Conservation (phyloP, 2,329 filamentous ascomycete species). For the Colletotrichum higginsianum region DNA sequence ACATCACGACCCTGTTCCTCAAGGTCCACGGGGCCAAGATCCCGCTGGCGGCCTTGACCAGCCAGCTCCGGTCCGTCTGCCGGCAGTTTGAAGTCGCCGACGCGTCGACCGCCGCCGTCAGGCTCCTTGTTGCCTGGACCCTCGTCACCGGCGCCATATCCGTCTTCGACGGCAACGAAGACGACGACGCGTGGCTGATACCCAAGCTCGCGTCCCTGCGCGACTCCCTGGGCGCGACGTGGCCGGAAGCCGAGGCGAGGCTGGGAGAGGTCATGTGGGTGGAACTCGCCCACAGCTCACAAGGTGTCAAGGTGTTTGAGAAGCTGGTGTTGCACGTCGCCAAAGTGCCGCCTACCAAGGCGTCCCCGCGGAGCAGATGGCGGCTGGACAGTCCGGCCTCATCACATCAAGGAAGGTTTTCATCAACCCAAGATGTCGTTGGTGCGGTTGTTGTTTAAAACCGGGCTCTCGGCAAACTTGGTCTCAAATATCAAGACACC, state of each 20-base stretch:
- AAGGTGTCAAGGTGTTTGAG: conserved; percentile 42
- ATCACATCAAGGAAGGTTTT: too few relatives aligned
- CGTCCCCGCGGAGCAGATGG: too few relatives aligned
- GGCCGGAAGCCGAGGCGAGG: conserved; percentile 45
- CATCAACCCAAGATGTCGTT: background rate
- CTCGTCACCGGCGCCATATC: conserved; percentile 47
- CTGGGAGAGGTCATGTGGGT: conserved; percentile 48
- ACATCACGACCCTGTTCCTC: conserved; percentile 49
- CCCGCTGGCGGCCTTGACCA: conserved; percentile 30
- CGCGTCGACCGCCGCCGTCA: conserved; percentile 38
- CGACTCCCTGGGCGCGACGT: conserved; percentile 34
- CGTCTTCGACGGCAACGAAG: conserved; percentile 37
- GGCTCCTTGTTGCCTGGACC: conserved; percentile 46
- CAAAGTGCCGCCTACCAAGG: background rate
- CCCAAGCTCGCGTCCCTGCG: conserved; percentile 41
- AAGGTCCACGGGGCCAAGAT: conserved; percentile 42
- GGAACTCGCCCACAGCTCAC: conserved; percentile 45
- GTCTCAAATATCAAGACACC: background rate
- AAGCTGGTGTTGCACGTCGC: conserved; percentile 25
- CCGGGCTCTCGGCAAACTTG: background rate
- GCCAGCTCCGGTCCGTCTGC: background rate
- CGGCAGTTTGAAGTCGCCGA: conserved; percentile 8
- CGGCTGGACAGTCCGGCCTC: too few relatives aligned
- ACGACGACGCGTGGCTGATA: conserved; percentile 46
- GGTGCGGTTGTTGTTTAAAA: too few relatives aligned